Conservation (phyloP, 2,329 filamentous ascomycete genomes). For the Endothia cerciana region DNA sequence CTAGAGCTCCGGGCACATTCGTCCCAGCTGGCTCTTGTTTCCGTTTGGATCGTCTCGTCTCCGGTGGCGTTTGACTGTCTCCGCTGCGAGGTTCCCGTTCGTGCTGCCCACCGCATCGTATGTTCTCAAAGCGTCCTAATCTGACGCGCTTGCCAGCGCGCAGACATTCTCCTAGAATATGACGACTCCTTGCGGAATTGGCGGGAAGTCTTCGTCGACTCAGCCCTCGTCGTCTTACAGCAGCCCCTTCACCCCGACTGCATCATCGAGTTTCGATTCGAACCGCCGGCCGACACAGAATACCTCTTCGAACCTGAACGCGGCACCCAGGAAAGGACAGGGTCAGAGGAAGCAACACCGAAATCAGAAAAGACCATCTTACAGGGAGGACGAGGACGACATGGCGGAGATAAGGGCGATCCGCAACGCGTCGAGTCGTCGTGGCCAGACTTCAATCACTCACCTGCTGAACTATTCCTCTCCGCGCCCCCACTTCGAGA, state of each 20-base stretch:
- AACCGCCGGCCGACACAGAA: constrained; percentile 51
- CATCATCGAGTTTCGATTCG: constrained; percentile 54
- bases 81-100: not conserved
- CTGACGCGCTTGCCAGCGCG: constrained; percentile 1
- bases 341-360: constrained; percentile 80
- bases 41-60: not conserved
- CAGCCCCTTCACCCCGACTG: constrained; percentile 45
- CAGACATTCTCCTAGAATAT: constrained; percentile 17
- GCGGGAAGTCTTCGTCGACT: constrained; percentile 53
- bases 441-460: constrained; percentile 95
- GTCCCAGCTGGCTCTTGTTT: not conserved
- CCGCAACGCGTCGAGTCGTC: constrained; percentile 66
- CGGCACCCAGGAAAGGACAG: constrained; percentile 75
- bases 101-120: not conserved
- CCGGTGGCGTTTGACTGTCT: not conserved
- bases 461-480: constrained; percentile 94
- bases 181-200: constrained; percentile 44
- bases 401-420: constrained; percentile 76
- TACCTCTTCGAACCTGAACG: constrained; percentile 39
- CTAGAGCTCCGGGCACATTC: not conserved
- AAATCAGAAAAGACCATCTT: constrained; percentile 69
- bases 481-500: constrained; percentile 68
- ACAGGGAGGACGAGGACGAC: constrained; percentile 75
- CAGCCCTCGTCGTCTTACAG: constrained; percentile 48
- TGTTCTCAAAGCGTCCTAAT: not conserved